phyloP scores from a whole-genome alignment of 169 alveolate genomes.

The Plasmodium ovale region DNA sequence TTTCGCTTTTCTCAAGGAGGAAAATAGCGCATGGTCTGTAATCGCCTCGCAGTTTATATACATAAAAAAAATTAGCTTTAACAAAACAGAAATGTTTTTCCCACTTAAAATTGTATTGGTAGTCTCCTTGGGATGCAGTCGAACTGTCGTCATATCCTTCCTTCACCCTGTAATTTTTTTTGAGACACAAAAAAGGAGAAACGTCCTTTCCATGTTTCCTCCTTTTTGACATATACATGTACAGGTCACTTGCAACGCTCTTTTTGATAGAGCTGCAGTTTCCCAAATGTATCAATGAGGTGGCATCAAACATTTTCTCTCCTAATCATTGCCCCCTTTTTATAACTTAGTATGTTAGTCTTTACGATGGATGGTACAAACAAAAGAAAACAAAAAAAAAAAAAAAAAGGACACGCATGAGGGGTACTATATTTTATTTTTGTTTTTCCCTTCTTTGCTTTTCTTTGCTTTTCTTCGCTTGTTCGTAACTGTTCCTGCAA shows the following conservation, averaged over 20 bases:
- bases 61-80: slow-evolving; percentile 59
- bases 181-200: slow-evolving; percentile 5
- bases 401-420: too few species aligned
- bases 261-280: slow-evolving; percentile 11
- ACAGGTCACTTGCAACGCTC: slow-evolving; percentile 27
- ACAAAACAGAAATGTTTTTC: slow-evolving; percentile 38
- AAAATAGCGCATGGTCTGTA: slow-evolving; percentile 30
- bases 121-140: too few species aligned
- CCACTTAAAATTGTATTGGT: slow-evolving; percentile 21
- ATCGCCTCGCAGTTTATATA: slow-evolving; percentile 39
- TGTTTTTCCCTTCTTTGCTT: too few species aligned
- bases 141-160: too few species aligned
- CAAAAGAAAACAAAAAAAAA: background rate
- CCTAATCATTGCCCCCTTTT: background rate
- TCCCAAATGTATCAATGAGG: slow-evolving; percentile 48
- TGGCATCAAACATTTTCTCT: slow-evolving; percentile 47
- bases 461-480: too few species aligned
- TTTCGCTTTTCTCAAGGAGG: slow-evolving; percentile 38
- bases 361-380: too few species aligned
- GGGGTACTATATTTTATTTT: too few species aligned
- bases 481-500: too few species aligned
- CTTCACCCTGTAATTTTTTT: background rate
- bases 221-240: slow-evolving; percentile 46
- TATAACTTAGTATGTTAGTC: too few species aligned
- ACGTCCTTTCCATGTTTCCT: slow-evolving; percentile 17